These are phyloP conservation scores for Pichia sp. DNA, from an alignment of 1,139 yeast species.

Conservation along the genomic window DNA sequence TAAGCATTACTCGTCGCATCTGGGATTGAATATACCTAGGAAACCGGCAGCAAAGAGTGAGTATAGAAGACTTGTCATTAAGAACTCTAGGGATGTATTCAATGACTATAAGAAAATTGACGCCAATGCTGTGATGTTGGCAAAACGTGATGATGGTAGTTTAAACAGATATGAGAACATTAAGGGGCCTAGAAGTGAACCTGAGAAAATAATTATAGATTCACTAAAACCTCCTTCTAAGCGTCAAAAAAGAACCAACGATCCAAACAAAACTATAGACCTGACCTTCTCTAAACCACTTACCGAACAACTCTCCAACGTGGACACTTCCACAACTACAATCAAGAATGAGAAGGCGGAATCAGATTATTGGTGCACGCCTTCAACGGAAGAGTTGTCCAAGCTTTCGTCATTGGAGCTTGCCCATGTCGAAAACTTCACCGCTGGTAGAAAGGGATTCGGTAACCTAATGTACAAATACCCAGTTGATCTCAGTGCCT, in stretches of 20 bases:
- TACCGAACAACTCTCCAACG: conserved; percentile 9
- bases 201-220: conserved; percentile 5
- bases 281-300: conserved; percentile 11
- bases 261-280: not conserved
- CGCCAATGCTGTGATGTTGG: conserved; percentile 22
- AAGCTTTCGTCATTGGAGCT: conserved; percentile 44
- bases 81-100: conserved; percentile 20
- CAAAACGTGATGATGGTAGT: conserved; percentile 1
- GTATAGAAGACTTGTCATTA: conserved; percentile 20
- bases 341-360: not conserved
- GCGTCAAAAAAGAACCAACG: conserved; percentile 8
- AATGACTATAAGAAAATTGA: conserved; percentile 23
- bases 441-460: conserved; percentile 65
- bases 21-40: conserved; percentile 4
- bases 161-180: not conserved
- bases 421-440: conserved; percentile 54
- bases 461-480: conserved; percentile 69
- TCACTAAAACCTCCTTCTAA: conserved; percentile 15
- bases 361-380: conserved; percentile 73
- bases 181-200: not conserved
- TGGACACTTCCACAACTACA: not conserved
- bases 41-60: conserved; percentile 12
- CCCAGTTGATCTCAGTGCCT: conserved; percentile 65
- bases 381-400: conserved; percentile 51
- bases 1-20: conserved; percentile 1